Conservation (phyloP, 305 asterid species). For the Stenogyne calaminthoides region DNA sequence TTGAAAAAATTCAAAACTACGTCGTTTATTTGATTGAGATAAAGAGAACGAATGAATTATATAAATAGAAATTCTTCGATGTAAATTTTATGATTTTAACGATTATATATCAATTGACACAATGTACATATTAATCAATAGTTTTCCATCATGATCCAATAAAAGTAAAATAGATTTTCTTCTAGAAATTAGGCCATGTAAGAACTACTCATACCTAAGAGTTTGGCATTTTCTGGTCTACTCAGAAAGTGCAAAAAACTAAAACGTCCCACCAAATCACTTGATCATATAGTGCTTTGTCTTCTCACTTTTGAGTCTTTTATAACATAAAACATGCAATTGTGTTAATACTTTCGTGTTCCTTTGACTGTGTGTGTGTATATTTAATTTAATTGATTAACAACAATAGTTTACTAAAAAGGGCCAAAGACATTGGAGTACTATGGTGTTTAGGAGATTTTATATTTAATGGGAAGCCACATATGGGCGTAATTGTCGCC, state of each 20-base stretch:
- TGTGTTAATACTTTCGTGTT: slow-evolving; percentile 9
- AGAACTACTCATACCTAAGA: slow-evolving; percentile 35
- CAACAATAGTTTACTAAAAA: background rate
- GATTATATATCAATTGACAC: background rate
- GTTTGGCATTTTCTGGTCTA: slow-evolving; percentile 28
- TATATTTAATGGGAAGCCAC: background rate
- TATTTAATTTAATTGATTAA: background rate
- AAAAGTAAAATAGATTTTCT: slow-evolving; percentile 20
- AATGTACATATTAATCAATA: background rate
- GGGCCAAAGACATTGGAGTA: background rate
- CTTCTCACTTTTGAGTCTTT: slow-evolving; percentile 27
- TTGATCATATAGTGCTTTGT: slow-evolving; percentile 25
- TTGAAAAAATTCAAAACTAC: too few relatives aligned
- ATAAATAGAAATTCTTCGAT: too few relatives aligned
- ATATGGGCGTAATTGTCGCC: background rate
- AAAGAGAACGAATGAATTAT: too few relatives aligned
- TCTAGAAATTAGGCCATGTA: slow-evolving; percentile 38
- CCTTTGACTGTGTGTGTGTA: background rate
- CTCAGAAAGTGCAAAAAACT: slow-evolving; percentile 22
- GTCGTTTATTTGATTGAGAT: too few relatives aligned
- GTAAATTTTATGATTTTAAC: background rate
- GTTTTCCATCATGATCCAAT: background rate
- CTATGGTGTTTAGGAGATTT: background rate
- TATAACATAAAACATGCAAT: slow-evolving; percentile 18
- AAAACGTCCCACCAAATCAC: slow-evolving; percentile 29